Base-by-base conservation (phyloP, 1,284 basidiomycete species). In the Leccinum griseonigrum region DNA sequence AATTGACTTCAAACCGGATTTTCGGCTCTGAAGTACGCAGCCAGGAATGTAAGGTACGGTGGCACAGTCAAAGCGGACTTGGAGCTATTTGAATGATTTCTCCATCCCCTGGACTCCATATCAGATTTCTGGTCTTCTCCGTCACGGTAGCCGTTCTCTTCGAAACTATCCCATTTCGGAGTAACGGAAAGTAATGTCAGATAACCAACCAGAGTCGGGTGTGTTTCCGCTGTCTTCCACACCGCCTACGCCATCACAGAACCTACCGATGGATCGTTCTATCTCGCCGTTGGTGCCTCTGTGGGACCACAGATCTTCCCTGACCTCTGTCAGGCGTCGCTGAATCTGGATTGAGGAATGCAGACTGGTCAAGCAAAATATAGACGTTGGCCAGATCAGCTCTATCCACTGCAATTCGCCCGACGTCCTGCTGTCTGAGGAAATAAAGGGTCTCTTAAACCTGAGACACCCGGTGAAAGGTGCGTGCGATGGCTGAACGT, bases 291-390 rank as follows among this genome's bases (percentile, higher is more conserved):
- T 32, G 96, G 96, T 56, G 96, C 90, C 13, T 88, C 92, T 1
- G 96, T 95, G 10, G 95, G 95, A 18, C 88, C 89, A 3, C 83
- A 90, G 18, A 98, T 98, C 64, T 93, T 97, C 74, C 81, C 85
- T 0, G 78, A 92, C 0, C 77, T 97, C 8, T 85, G 92, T 55
- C 94, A 97, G 73, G 86, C 88, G 26, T 76, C 98, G 8, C 75
- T 97, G 28, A 94, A 97, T 72, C 16, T 94, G 31, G 81, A 92
- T 60, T 92, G 91, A 83, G 94, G 91, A 0, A 80, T 92, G 76
- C 87, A 97, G 69, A 74, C 91, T 32, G 87, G 89, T 61, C 74
- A 83, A 31, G 93, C 96, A 0, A 86, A 98, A 75, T 83, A 78
- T 64, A 89, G 92, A 0, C 82, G 96, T 18, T 72, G 97, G n/a